These are phyloP conservation scores for Trichoderma breve DNA, from an alignment of 2,329 filamentous ascomycete species.

Conservation along the genomic window DNA sequence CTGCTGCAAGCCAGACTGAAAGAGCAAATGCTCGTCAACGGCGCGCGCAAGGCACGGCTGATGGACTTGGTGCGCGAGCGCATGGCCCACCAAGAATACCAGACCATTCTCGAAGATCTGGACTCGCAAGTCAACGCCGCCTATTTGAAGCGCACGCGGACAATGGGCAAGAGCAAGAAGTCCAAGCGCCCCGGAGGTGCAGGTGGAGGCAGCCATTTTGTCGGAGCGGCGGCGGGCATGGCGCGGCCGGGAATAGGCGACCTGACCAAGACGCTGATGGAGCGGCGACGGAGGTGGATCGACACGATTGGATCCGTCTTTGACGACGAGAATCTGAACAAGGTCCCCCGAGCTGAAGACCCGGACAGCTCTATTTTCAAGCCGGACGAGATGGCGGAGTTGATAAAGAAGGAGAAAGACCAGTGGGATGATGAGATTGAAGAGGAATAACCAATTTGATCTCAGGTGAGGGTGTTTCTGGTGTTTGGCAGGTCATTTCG, in stretches of 20 bases:
- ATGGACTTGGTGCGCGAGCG: slow-evolving; percentile 85
- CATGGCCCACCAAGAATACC: slow-evolving; percentile 96
- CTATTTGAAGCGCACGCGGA: slow-evolving; percentile 92
- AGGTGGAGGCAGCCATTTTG: slow-evolving; percentile 65
- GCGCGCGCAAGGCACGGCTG: slow-evolving; percentile 82
- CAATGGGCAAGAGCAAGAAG: slow-evolving; percentile 91
- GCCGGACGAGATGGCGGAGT: slow-evolving; percentile 65
- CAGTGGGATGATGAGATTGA: slow-evolving; percentile 79
- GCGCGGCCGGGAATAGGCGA: slow-evolving; percentile 84
- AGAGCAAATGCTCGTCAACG: slow-evolving; percentile 82
- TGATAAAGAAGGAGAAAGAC: slow-evolving; percentile 74
- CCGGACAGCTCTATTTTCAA: slow-evolving; percentile 71
- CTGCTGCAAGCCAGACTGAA: slow-evolving; percentile 80
- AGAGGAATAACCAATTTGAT: slow-evolving; percentile 47
- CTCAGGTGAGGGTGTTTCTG: not conserved
- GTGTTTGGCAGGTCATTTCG: not conserved
- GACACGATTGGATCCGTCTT: slow-evolving; percentile 89
- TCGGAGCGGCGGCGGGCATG: slow-evolving; percentile 60
- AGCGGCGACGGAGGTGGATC: slow-evolving; percentile 84
- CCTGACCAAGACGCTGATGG: slow-evolving; percentile 87
- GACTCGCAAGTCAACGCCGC: slow-evolving; percentile 93
- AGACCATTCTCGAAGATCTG: slow-evolving; percentile 93
- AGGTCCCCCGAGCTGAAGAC: slow-evolving; percentile 66
- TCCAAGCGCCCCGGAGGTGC: slow-evolving; percentile 76
- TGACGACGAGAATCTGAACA: slow-evolving; percentile 72